Base-by-base conservation (phyloP, 345 rosid genomes). In the Lepidium didymum region DNA sequence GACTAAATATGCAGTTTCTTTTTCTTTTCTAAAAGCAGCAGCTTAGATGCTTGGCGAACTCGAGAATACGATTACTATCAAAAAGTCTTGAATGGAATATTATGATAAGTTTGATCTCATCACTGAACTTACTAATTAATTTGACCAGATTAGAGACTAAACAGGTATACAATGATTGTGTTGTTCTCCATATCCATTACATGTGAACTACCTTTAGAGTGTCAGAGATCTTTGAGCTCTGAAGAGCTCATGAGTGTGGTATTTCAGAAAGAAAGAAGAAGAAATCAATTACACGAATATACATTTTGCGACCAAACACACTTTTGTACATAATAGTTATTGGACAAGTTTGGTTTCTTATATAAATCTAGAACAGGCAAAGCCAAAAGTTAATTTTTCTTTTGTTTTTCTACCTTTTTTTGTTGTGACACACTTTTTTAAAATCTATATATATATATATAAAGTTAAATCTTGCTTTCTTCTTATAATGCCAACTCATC, bases 41-140 rank as follows among this genome's bases (percentile, higher is more conserved):
- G 62, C 45, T 18, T 56, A 57, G 63, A 57, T 57, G 63, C 63
- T 38, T 57, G 96, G 97, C 78, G 96, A 77, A 87, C 96, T 6
- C 82, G 97, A 53, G 96, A 91, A 46, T 91, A 89, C 27, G 96
- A 91, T 78, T 91, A 91, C 71, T 91, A 91, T 72, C 96, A 91
- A 77, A 83, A 82, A 74, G 97, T 91, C 44, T 75, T 91, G 80
- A 91, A 91, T 72, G 96, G 94, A 66, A 91, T 91, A 72, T 75
- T 89, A 73, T 85, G 87, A 87, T 64, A 27, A 15, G n/a, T 15
- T 38, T 52, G 49, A 40, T 65, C 49, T 64, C 38, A 15, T 23
- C 49, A 9, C 16, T 65, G 27, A 65, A 38, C 31, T 27, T 27
- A 27, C 31, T 0, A 27, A n/a, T n/a, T n/a, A 4, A 27, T 27